These are phyloP conservation scores for Colletotrichum liriopes DNA, from an alignment of 2,329 filamentous ascomycete genomes.

Conservation along the genomic window DNA sequence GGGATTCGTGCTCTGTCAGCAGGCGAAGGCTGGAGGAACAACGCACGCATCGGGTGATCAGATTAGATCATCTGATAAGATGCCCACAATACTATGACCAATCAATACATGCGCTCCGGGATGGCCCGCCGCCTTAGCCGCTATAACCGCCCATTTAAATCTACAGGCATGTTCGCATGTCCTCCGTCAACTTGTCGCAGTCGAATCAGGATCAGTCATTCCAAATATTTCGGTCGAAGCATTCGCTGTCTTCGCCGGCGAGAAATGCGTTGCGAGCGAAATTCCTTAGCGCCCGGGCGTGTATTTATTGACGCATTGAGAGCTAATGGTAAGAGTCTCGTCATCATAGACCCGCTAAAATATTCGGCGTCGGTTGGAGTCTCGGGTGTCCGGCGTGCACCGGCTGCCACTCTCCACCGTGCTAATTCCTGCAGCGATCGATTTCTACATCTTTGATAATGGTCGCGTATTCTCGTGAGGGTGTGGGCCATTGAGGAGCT, in stretches of 20 bases:
- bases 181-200: neutral
- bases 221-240: neutral
- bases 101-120: constrained; percentile 6
- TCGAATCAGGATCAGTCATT: neutral
- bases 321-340: neutral
- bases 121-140: constrained; percentile 26
- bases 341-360: constrained; percentile 17
- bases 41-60: constrained; percentile 23
- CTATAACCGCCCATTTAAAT: constrained; percentile 1
- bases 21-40: constrained; percentile 9
- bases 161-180: neutral
- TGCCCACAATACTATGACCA: constrained; percentile 13
- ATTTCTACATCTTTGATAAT: neutral
- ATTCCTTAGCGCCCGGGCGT: too few species aligned
- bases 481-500: neutral
- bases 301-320: neutral
- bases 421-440: neutral
- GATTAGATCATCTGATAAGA: constrained; percentile 44
- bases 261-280: neutral
- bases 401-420: neutral
- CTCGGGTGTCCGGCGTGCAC: neutral
- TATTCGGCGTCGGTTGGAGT: constrained; percentile 4
- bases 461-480: neutral
- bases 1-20: constrained; percentile 21
- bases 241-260: neutral